These are phyloP conservation scores for Mucuna pruriens DNA, from an alignment of 306 rosid species.

Conservation along the genomic window DNA sequence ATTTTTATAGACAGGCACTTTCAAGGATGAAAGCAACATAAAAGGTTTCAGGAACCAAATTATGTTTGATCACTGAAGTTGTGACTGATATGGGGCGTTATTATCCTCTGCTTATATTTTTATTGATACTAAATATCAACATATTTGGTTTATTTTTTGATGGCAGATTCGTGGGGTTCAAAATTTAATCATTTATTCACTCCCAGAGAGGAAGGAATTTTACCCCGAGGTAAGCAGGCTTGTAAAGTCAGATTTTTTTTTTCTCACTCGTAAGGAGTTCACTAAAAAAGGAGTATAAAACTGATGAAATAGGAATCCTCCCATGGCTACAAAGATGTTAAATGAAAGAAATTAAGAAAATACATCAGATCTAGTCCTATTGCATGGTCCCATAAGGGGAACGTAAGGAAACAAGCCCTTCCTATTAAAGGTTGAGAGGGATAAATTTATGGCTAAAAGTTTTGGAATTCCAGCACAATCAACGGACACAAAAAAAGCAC, in stretches of 20 bases:
- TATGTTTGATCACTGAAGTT: neutral
- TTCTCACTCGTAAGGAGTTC: neutral
- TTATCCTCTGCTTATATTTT: neutral
- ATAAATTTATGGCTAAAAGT: slow-evolving; percentile 9
- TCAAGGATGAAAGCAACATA: neutral
- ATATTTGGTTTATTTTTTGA: slow-evolving; percentile 31
- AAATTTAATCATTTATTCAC: slow-evolving; percentile 77
- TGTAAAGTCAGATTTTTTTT: slow-evolving; percentile 23
- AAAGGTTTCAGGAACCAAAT: neutral
- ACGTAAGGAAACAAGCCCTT: slow-evolving; percentile 3
- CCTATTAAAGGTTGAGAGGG: neutral
- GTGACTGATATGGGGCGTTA: neutral
- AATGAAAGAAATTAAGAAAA: neutral
- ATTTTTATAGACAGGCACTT: neutral
- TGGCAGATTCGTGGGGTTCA: slow-evolving; percentile 84
- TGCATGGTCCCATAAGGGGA: neutral
- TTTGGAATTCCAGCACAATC: slow-evolving; percentile 10
- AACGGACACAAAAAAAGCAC: neutral
- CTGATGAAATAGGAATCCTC: neutral
- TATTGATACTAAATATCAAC: slow-evolving; percentile 23
- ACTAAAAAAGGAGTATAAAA: neutral
- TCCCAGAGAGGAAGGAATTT: slow-evolving; percentile 89
- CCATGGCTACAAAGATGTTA: neutral
- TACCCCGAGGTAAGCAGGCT: slow-evolving; percentile 79
- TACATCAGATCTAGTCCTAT: neutral